phyloP scores from a whole-genome alignment of 2,329 filamentous ascomycete genomes.

The Tolypocladium pustulatum region DNA sequence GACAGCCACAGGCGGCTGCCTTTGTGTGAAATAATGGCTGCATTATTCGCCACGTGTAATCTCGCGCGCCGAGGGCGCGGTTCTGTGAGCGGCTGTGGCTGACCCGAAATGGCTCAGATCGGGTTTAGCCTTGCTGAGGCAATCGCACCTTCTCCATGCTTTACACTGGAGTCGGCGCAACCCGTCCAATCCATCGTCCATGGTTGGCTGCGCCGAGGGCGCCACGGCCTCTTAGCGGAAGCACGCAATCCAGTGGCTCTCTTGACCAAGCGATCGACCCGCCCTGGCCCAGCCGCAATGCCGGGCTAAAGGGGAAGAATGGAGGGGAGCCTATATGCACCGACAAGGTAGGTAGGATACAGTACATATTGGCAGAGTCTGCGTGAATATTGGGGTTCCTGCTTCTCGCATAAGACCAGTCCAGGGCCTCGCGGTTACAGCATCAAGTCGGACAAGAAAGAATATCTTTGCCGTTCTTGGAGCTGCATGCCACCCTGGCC shows the following conservation, averaged over 20 bases:
- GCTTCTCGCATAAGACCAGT: neutral
- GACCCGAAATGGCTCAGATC: neutral
- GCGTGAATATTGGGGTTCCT: neutral
- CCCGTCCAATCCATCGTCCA: neutral
- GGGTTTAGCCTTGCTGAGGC: neutral
- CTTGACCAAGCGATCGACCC: conserved; percentile 8
- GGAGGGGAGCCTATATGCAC: neutral
- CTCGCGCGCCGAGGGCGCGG: neutral
- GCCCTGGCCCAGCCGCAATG: neutral
- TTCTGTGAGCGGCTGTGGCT: neutral
- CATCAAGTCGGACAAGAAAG: neutral
- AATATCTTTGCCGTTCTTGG: neutral
- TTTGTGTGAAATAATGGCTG: neutral
- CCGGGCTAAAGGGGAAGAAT: neutral
- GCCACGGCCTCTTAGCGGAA: conserved; percentile 22
- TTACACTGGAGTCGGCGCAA: neutral
- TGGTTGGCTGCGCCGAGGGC: neutral
- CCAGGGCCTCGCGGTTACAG: neutral
- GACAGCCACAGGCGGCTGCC: neutral
- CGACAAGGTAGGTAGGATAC: neutral
- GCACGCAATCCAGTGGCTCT: conserved; percentile 17
- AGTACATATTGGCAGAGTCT: neutral
- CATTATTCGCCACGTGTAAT: neutral
- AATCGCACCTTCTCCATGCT: neutral
- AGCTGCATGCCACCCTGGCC: neutral